Evolutionary conservation across 2,329 filamentous ascomycete species (phyloP).

Genomic region (Lasiodiplodia gonubiensis): DNA sequence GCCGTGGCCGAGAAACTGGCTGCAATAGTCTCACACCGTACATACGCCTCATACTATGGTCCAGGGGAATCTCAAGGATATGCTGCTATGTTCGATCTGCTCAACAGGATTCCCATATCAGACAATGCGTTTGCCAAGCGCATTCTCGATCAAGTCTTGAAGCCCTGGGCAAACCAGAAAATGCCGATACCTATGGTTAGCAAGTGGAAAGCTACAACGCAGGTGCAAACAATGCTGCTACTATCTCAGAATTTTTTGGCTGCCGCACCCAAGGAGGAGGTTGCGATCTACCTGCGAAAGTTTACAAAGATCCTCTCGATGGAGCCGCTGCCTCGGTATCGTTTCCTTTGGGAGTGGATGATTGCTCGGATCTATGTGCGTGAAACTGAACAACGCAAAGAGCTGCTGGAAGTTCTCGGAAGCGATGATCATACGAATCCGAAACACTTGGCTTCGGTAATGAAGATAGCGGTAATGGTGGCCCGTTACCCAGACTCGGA

Average conservation of each 20-base stretch:
- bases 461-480: constrained; percentile 53
- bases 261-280: constrained; percentile 34
- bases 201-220: constrained; percentile 56
- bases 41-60: constrained; percentile 53
- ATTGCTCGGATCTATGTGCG: constrained; percentile 51
- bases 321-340: constrained; percentile 55
- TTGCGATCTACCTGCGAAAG: constrained; percentile 42
- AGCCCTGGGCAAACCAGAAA: constrained; percentile 53
- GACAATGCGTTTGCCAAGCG: constrained; percentile 36
- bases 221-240: constrained; percentile 54
- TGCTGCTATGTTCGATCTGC: constrained; percentile 53
- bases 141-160: constrained; percentile 46
- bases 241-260: constrained; percentile 47
- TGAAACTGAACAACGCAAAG: constrained; percentile 39
- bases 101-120: constrained; percentile 45
- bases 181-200: constrained; percentile 51
- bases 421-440: constrained; percentile 53
- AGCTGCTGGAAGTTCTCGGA: constrained; percentile 45
- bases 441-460: constrained; percentile 54
- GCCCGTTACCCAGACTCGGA: constrained; percentile 45
- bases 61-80: constrained; percentile 50
- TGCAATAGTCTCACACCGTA: constrained; percentile 39
- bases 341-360: constrained; percentile 56
- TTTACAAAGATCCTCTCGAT: constrained; percentile 50
- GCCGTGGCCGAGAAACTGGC: constrained; percentile 44